Evolutionary conservation across 75 land plant species (phyloP).

Genomic region (Selaginella tamariscina): DNA sequence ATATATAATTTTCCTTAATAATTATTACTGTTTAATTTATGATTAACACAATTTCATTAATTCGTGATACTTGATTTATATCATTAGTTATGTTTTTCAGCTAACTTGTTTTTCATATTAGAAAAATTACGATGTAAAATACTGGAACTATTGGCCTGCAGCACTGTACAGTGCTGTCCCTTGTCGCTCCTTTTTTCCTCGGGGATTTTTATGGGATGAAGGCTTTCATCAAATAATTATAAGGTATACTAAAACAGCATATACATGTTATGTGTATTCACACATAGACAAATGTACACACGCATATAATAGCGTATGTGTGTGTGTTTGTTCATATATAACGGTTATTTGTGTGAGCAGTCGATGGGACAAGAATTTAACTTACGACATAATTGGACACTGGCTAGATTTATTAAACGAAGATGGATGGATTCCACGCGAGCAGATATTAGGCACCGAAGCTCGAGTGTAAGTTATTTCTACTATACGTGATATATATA

Average conservation of each 20-base stretch:
- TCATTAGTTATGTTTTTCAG: no score
- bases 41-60: no score
- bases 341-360: conserved; percentile 22
- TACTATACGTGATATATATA: no score
- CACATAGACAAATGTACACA: no score
- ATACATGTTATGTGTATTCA: not conserved
- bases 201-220: conserved; percentile 99
- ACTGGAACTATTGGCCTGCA: conserved; percentile 78
- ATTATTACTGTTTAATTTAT: no score
- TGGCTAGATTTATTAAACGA: conserved; percentile 91
- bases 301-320: no score
- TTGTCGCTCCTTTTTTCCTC: conserved; percentile 86
- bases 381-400: conserved; percentile 85
- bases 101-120: no score
- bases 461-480: conserved; percentile 47
- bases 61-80: no score
- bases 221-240: conserved; percentile 93
- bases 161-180: conserved; percentile 95
- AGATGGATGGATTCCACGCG: conserved; percentile 99
- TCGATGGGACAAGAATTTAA: conserved; percentile 78
- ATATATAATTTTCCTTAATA: no score
- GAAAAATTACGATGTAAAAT: conserved; percentile 27
- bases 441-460: conserved; percentile 90
- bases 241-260: conserved; percentile 31
- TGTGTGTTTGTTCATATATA: no score